Percentiles rank a stretch among this genome's conserved stretches.
These are phyloP conservation scores for Penicillium sp. DNA, from an alignment of 2,329 filamentous ascomycete species.

Conservation along the genomic window DNA sequence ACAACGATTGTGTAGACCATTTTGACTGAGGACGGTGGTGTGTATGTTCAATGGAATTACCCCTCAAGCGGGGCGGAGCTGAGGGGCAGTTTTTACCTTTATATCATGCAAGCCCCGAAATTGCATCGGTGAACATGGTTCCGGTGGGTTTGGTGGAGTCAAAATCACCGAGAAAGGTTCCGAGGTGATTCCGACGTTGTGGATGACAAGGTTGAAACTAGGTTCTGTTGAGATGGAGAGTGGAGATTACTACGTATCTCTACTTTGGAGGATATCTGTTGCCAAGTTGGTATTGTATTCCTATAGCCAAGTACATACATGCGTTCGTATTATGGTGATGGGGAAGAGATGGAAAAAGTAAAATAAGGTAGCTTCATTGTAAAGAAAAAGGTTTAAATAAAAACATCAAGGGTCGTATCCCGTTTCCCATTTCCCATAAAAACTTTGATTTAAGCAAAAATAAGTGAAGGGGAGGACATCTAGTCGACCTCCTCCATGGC, in stretches of 20 bases:
- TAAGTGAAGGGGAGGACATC: slow-evolving; percentile 25
- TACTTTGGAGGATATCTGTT: background rate
- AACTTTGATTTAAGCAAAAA: slow-evolving; percentile 20
- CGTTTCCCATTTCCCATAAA: slow-evolving; percentile 32
- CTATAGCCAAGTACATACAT: background rate
- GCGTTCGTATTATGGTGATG: too few species aligned
- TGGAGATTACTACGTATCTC: background rate
- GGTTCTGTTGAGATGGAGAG: background rate
- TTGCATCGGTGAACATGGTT: slow-evolving; percentile 13
- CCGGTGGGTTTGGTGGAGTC: slow-evolving; percentile 10
- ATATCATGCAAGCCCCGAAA: background rate
- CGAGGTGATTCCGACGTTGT: slow-evolving; percentile 14
- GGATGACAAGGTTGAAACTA: background rate
- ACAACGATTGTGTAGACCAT: slow-evolving; percentile 35
- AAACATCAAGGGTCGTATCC: slow-evolving; percentile 30
- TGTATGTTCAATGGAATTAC: slow-evolving; percentile 2
- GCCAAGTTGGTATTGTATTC: background rate
- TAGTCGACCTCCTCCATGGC: slow-evolving; percentile 99
- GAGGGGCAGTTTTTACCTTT: background rate
- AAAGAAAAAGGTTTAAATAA: slow-evolving; percentile 18
- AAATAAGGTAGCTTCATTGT: slow-evolving; percentile 15
- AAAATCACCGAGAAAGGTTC: slow-evolving; percentile 17
- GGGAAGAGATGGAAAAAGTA: background rate
- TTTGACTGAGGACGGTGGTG: slow-evolving; percentile 1
- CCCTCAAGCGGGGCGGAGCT: slow-evolving; percentile 10